phyloP scores from a whole-genome alignment of 2,329 filamentous ascomycete species.

The Sordariomycetes sp. region DNA sequence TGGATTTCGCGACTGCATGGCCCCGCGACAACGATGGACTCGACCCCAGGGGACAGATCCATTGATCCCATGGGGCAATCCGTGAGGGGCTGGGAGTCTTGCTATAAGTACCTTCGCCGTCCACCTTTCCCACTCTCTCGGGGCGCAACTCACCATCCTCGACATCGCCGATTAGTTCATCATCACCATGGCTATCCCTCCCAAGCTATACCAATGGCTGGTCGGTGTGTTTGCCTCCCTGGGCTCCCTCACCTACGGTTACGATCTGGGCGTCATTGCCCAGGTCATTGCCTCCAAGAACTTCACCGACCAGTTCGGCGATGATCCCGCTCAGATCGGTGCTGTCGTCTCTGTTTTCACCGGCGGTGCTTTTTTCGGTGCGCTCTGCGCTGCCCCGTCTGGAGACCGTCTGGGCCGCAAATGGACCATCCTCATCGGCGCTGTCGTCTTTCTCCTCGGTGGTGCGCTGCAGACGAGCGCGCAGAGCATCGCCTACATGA shows the following conservation, averaged over 20 bases:
- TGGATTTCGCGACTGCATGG: too few species aligned
- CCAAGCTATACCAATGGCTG: slow-evolving; percentile 39
- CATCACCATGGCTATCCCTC: slow-evolving; percentile 28
- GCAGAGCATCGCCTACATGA: slow-evolving; percentile 38
- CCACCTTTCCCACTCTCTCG: too few species aligned
- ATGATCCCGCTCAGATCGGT: slow-evolving; percentile 35
- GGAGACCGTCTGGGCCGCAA: slow-evolving; percentile 31
- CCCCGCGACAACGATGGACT: too few species aligned
- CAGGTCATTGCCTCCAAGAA: slow-evolving; percentile 7
- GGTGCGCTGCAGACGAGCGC: slow-evolving; percentile 39
- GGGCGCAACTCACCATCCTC: too few species aligned
- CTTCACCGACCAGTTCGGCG: slow-evolving; percentile 4
- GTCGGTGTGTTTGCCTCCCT: slow-evolving; percentile 46
- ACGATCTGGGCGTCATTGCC: slow-evolving; percentile 31
- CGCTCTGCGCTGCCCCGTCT: slow-evolving; percentile 21
- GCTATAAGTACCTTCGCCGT: too few species aligned
- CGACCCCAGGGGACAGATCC: too few species aligned
- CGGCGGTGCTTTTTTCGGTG: slow-evolving; percentile 56
- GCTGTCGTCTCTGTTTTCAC: slow-evolving; percentile 66
- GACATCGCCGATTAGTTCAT: too few species aligned
- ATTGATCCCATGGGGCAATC: too few species aligned
- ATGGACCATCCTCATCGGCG: slow-evolving; percentile 27
- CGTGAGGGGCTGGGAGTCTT: too few species aligned
- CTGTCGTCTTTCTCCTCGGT: slow-evolving; percentile 36
- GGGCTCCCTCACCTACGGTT: slow-evolving; percentile 45